Conservation (phyloP, 2,329 filamentous ascomycete genomes). For the Talaromyces amestolkiae region DNA sequence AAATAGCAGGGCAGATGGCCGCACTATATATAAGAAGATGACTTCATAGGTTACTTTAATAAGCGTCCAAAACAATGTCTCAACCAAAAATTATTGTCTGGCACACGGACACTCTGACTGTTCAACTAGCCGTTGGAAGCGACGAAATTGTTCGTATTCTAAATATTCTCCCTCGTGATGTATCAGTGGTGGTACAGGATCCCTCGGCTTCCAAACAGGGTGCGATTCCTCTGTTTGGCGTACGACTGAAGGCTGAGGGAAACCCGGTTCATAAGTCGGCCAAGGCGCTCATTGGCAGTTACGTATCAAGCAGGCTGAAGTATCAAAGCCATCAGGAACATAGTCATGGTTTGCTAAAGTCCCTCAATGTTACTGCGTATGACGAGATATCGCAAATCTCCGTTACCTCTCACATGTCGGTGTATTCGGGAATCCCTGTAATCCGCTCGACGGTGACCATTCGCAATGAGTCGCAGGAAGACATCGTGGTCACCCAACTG, state of each 20-base stretch:
- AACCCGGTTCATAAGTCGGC: slow-evolving; percentile 26
- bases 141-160: not conserved
- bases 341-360: not conserved
- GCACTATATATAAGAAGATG: not conserved
- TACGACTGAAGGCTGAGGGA: slow-evolving; percentile 29
- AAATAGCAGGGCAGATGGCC: not conserved
- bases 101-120: not conserved
- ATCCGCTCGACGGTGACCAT: slow-evolving; percentile 25
- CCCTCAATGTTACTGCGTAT: not conserved
- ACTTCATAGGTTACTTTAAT: not conserved
- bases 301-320: slow-evolving; percentile 25
- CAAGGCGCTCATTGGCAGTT: slow-evolving; percentile 27
- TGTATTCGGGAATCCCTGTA: slow-evolving; percentile 23
- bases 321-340: slow-evolving; percentile 25
- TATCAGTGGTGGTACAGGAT: not conserved
- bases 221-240: slow-evolving; percentile 23
- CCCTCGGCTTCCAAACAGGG: not conserved
- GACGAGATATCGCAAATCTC: slow-evolving; percentile 23
- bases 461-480: slow-evolving; percentile 22
- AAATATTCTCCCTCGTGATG: not conserved
- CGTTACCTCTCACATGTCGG: slow-evolving; percentile 23
- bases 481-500: slow-evolving; percentile 24
- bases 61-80: not conserved
- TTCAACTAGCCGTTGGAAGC: not conserved
- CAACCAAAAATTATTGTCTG: not conserved